phyloP scores from a whole-genome alignment of 495 filamentous ascomycete genomes.

The Neohortaea acidophila region DNA sequence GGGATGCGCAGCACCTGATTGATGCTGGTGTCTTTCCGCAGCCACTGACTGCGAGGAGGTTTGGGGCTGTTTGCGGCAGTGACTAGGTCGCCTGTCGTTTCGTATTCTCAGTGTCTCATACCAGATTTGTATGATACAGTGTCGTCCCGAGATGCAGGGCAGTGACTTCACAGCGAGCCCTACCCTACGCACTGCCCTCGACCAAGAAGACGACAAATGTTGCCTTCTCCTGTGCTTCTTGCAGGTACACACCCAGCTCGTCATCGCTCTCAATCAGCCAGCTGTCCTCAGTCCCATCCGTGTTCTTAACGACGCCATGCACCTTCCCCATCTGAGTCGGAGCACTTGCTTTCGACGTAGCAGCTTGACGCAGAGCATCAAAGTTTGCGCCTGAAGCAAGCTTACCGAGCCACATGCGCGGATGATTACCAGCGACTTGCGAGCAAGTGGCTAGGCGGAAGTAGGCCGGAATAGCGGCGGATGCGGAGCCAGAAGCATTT shows the following conservation, averaged over 20 bases:
- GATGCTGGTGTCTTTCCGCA: slow-evolving; percentile 34
- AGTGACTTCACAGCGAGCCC: not conserved
- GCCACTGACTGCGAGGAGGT: slow-evolving; percentile 20
- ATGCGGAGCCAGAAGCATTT: slow-evolving; percentile 21
- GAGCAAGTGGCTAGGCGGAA: slow-evolving; percentile 47
- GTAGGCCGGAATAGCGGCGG: slow-evolving; percentile 39
- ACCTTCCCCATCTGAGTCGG: slow-evolving; percentile 40
- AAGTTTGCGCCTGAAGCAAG: slow-evolving; percentile 40
- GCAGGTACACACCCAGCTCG: slow-evolving; percentile 54
- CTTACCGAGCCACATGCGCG: slow-evolving; percentile 48
- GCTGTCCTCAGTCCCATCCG: slow-evolving; percentile 38
- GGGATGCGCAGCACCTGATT: slow-evolving; percentile 33
- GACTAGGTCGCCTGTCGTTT: too few relatives aligned
- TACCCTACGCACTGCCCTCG: slow-evolving; percentile 12
- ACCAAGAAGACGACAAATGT: slow-evolving; percentile 42
- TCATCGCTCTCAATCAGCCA: slow-evolving; percentile 51
- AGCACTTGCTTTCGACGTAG: slow-evolving; percentile 37
- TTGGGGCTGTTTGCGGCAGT: slow-evolving; percentile 19
- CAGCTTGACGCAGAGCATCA: slow-evolving; percentile 38
- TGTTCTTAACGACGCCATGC: slow-evolving; percentile 50
- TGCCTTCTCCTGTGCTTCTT: slow-evolving; percentile 46
- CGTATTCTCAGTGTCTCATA: too few relatives aligned
- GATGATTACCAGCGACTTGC: slow-evolving; percentile 27
- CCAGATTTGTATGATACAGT: too few relatives aligned
- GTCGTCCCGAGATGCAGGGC: too few relatives aligned